Conservation (phyloP, 2,329 filamentous ascomycete species). For the Penicillium sp. region DNA sequence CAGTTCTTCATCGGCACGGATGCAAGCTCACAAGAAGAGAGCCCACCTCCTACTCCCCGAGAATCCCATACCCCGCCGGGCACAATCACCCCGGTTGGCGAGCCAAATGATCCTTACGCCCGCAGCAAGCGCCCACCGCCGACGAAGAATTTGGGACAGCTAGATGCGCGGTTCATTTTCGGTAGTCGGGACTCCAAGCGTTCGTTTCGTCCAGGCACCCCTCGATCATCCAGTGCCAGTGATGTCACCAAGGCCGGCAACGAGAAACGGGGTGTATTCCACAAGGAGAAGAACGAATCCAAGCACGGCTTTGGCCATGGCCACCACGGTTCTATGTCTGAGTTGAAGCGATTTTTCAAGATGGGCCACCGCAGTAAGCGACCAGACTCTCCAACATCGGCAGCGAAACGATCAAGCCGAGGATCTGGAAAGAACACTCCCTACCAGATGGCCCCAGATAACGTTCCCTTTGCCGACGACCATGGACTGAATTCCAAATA, state of each 20-base stretch:
- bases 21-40: conserved; percentile 57
- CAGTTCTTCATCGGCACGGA: conserved; percentile 61
- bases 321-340: conserved; percentile 79
- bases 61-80: conserved; percentile 61
- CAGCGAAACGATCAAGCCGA: conserved; percentile 56
- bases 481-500: conserved; percentile 89
- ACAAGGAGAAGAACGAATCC: conserved; percentile 52
- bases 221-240: conserved; percentile 47
- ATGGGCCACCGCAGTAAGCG: conserved; percentile 66
- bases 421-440: conserved; percentile 55
- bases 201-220: conserved; percentile 46
- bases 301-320: conserved; percentile 51
- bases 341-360: conserved; percentile 96
- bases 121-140: conserved; percentile 74
- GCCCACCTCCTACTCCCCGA: conserved; percentile 61
- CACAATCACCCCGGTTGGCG: conserved; percentile 75
- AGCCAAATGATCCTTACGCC: conserved; percentile 83
- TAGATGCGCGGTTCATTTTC: conserved; percentile 85
- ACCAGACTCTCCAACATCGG: conserved; percentile 62
- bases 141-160: conserved; percentile 61
- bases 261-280: conserved; percentile 57
- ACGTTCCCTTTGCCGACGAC: conserved; percentile 87
- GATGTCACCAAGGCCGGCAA: conserved; percentile 45
- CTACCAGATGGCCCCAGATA: conserved; percentile 52
- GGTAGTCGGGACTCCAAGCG: conserved; percentile 69